A percentile compares a stretch with the other conserved stretches of the same genome.
These are phyloP conservation scores for Pulchroboletus neoregius DNA, from an alignment of 1,284 basidiomycete genomes.

Conservation along the genomic window DNA sequence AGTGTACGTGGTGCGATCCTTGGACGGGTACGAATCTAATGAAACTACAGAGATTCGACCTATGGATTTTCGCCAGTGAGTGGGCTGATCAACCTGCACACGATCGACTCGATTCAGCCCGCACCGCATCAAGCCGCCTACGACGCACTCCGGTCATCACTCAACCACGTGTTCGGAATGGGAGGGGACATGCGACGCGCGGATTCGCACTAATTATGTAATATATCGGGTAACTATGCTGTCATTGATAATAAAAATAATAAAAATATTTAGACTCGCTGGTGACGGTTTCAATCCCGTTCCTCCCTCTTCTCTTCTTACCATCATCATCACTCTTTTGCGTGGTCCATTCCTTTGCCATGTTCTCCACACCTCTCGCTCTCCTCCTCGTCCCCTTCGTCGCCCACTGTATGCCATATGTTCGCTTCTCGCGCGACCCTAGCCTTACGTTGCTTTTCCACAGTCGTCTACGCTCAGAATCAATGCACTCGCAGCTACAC, in stretches of 20 bases:
- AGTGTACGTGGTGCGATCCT: conserved; percentile 46
- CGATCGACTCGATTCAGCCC: conserved; percentile 67
- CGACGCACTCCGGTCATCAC: conserved; percentile 50
- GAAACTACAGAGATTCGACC: conserved; percentile 54
- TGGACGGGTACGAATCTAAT: neutral
- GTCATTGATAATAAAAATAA: neutral
- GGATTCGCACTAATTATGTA: no score
- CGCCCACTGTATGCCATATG: conserved; percentile 39
- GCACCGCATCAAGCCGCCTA: conserved; percentile 69
- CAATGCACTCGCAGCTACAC: conserved; percentile 58
- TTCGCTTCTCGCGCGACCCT: conserved; percentile 6
- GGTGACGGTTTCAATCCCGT: neutral
- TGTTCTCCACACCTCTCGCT: conserved; percentile 46
- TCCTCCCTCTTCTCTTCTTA: neutral
- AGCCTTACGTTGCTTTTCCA: conserved; percentile 2
- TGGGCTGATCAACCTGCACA: conserved; percentile 60
- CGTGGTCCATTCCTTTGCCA: conserved; percentile 31
- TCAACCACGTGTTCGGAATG: conserved; percentile 37
- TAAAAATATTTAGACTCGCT: neutral
- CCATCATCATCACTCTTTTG: neutral
- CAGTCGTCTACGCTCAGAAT: conserved; percentile 40
- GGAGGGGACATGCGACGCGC: conserved; percentile 15
- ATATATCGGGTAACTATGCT: conserved; percentile 6
- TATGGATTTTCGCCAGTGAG: conserved; percentile 65
- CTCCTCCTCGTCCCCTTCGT: conserved; percentile 41